A percentile compares a stretch with the other conserved stretches of the same genome.
These are phyloP conservation scores for Phaffomyces opuntiae DNA, from an alignment of 805 yeast species.

Conservation along the genomic window DNA sequence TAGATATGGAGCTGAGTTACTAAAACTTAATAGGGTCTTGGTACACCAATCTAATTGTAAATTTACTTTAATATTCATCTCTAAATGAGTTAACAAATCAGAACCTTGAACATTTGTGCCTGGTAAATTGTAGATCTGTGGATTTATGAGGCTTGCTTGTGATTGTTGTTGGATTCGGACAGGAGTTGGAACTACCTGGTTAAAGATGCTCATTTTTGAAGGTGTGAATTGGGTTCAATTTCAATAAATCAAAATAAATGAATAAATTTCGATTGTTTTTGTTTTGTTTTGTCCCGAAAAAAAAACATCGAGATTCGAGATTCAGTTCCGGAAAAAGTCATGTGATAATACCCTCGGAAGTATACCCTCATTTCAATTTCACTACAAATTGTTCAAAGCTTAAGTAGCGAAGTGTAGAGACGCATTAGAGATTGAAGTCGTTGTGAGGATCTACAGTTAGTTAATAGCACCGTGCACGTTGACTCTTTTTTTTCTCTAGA, in stretches of 20 bases:
- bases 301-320: background rate
- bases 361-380: background rate
- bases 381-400: no score
- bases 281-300: background rate
- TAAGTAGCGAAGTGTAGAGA: no score
- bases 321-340: background rate
- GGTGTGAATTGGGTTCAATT: no score
- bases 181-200: slow-evolving; percentile 10
- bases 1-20: slow-evolving; percentile 17
- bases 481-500: background rate
- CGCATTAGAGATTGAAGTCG: no score
- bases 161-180: slow-evolving; percentile 10
- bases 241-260: no score
- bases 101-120: slow-evolving; percentile 17
- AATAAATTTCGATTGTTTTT: background rate
- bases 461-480: no score
- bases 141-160: background rate
- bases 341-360: background rate
- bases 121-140: slow-evolving; percentile 10
- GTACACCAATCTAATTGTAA: slow-evolving; percentile 22
- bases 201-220: slow-evolving; percentile 1
- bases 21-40: slow-evolving; percentile 15
- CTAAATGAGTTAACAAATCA: slow-evolving; percentile 21
- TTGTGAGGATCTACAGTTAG: no score
- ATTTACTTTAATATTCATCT: slow-evolving; percentile 17